These are phyloP conservation scores for Lizanozyma gosingica DNA, from an alignment of 1,139 yeast genomes.

Conservation along the genomic window DNA sequence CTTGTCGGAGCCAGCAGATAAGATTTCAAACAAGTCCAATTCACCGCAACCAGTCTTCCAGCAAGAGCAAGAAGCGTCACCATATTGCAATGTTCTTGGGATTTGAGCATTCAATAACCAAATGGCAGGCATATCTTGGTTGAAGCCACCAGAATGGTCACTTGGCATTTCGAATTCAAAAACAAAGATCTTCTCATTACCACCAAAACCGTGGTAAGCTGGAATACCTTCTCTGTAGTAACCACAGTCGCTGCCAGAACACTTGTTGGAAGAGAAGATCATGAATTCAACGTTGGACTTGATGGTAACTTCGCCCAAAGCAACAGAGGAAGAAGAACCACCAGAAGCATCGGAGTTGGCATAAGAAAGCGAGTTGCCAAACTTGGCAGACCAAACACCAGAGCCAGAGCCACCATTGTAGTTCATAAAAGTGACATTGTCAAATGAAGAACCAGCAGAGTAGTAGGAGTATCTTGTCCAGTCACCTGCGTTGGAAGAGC, in stretches of 20 bases:
- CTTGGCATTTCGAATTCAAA: slow-evolving; percentile 90
- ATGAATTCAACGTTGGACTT: slow-evolving; percentile 68
- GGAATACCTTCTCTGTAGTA: slow-evolving; percentile 80
- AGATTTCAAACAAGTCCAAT: slow-evolving; percentile 82
- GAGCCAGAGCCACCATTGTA: slow-evolving; percentile 76
- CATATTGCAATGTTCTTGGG: slow-evolving; percentile 76
- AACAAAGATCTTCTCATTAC: slow-evolving; percentile 70
- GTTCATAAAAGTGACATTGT: slow-evolving; percentile 77
- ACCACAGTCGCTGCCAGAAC: slow-evolving; percentile 69
- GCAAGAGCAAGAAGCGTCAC: slow-evolving; percentile 73
- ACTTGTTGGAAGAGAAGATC: slow-evolving; percentile 63
- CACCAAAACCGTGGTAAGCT: slow-evolving; percentile 87
- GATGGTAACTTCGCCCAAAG: slow-evolving; percentile 54
- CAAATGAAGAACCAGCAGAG: slow-evolving; percentile 39
- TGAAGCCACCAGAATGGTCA: slow-evolving; percentile 41
- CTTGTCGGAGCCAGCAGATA: slow-evolving; percentile 60
- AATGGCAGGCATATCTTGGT: slow-evolving; percentile 64
- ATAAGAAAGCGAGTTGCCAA: slow-evolving; percentile 83
- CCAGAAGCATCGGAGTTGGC: slow-evolving; percentile 66
- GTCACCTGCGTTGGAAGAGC: slow-evolving; percentile 33
- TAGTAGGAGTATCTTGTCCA: slow-evolving; percentile 78
- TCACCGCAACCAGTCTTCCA: slow-evolving; percentile 98
- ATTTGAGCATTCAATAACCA: slow-evolving; percentile 72
- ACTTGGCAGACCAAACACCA: slow-evolving; percentile 75
- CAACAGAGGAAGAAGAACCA: slow-evolving; percentile 53